Evolutionary conservation across 345 rosid genomes (phyloP).

Genomic region (Iberis pinnata): DNA sequence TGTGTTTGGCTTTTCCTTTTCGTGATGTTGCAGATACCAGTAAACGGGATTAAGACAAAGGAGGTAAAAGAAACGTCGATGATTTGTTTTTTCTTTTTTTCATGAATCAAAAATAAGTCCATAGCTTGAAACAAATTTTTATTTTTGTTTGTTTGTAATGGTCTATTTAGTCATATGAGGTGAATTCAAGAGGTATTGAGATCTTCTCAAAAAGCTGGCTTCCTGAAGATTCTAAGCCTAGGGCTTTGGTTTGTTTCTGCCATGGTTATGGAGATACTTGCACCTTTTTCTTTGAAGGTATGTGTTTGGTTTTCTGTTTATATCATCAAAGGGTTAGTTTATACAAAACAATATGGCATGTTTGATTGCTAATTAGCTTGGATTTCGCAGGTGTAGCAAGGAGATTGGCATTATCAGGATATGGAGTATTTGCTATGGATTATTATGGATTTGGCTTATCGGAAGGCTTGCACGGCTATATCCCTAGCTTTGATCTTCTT

Average conservation of each 20-base stretch:
- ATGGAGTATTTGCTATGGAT: slow-evolving; percentile 88
- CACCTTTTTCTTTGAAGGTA: slow-evolving; percentile 93
- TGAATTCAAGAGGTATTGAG: slow-evolving; percentile 81
- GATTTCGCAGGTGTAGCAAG: slow-evolving; percentile 71
- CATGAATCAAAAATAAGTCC: slow-evolving; percentile 16
- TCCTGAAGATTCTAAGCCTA: slow-evolving; percentile 51
- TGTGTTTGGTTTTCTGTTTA: slow-evolving; percentile 6
- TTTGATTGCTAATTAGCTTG: slow-evolving; percentile 17
- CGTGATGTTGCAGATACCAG: slow-evolving; percentile 50
- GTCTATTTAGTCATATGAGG: slow-evolving; percentile 55
- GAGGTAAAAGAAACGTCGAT: slow-evolving; percentile 55
- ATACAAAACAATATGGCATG: not conserved
- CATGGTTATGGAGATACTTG: slow-evolving; percentile 99
- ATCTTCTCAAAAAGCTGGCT: slow-evolving; percentile 87
- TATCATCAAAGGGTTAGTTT: not conserved
- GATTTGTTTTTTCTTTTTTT: not conserved
- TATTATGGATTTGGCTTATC: slow-evolving; percentile 94
- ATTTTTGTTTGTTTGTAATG: too few species aligned
- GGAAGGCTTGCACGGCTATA: slow-evolving; percentile 82
- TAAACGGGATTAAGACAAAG: slow-evolving; percentile 51
- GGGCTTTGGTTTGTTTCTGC: slow-evolving; percentile 73
- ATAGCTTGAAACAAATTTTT: not conserved
- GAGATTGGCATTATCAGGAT: slow-evolving; percentile 77
- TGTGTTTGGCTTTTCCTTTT: too few species aligned
- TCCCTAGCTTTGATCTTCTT: slow-evolving; percentile 66